A percentile compares a stretch with the other conserved stretches of the same genome.
These are phyloP conservation scores for Colletotrichum acutatum DNA, from an alignment of 2,329 filamentous ascomycete species.

Conservation along the genomic window DNA sequence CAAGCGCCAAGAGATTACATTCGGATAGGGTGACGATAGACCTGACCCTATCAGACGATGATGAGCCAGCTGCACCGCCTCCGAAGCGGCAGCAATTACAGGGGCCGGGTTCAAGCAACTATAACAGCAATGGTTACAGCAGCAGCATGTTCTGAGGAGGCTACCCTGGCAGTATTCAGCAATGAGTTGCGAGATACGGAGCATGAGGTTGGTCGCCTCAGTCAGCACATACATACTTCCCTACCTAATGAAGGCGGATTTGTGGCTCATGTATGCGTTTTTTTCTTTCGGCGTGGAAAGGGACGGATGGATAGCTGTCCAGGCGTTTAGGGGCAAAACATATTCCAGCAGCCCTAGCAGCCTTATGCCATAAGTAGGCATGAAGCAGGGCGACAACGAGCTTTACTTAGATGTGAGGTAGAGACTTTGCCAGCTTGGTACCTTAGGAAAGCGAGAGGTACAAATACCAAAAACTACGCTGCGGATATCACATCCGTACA, in stretches of 20 bases:
- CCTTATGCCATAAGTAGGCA: conserved; percentile 3
- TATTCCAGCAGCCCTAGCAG: conserved; percentile 6
- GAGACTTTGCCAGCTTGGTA: neutral
- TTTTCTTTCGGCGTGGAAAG: conserved; percentile 25
- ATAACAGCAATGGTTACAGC: conserved; percentile 24
- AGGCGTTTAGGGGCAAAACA: conserved; percentile 32
- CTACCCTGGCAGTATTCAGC: neutral
- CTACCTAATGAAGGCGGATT: conserved; percentile 9
- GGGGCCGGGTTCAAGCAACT: conserved; percentile 17
- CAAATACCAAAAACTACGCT: neutral
- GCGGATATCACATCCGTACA: neutral
- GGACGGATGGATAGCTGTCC: conserved; percentile 32
- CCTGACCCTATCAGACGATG: conserved; percentile 66
- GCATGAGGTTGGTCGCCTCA: neutral
- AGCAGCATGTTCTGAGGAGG: conserved; percentile 10
- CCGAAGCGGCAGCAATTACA: conserved; percentile 58
- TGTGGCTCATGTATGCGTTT: conserved; percentile 26
- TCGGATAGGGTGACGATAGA: conserved; percentile 64
- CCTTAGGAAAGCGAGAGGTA: neutral
- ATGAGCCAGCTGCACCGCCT: conserved; percentile 59
- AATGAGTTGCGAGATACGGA: neutral
- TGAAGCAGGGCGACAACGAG: neutral
- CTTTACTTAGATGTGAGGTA: conserved; percentile 2
- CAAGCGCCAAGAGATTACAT: conserved; percentile 59
- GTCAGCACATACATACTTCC: conserved; percentile 20